These are phyloP conservation scores for Malassezia vespertilionis DNA, from an alignment of 1,284 basidiomycete genomes.

Conservation along the genomic window DNA sequence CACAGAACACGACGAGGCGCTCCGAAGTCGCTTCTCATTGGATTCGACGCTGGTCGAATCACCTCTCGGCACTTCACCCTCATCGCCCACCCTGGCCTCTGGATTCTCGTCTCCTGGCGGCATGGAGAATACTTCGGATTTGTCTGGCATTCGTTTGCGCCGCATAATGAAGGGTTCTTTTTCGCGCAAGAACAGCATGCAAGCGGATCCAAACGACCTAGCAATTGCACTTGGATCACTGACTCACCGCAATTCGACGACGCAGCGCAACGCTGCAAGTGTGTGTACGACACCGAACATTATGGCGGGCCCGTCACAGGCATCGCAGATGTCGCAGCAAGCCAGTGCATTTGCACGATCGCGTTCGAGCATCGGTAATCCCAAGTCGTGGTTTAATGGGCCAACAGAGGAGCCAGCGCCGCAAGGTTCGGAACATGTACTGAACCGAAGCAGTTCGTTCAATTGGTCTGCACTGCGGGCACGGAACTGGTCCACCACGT, in stretches of 20 bases:
- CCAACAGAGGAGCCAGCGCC: not conserved
- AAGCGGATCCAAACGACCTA: not conserved
- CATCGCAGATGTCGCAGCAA: too few relatives aligned
- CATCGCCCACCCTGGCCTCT: not conserved
- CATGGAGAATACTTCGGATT: not conserved
- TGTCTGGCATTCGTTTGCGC: not conserved
- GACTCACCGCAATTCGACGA: not conserved
- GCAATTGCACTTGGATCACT: not conserved
- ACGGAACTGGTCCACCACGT: conserved; percentile 2
- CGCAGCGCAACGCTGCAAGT: not conserved
- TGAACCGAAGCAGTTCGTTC: conserved; percentile 6
- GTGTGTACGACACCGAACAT: not conserved
- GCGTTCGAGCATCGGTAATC: not conserved
- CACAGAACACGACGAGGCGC: not conserved
- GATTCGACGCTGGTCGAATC: not conserved
- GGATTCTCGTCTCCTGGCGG: not conserved
- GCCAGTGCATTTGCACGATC: too few relatives aligned
- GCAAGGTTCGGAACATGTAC: not conserved
- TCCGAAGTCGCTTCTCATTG: not conserved
- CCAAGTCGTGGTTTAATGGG: not conserved
- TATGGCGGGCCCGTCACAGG: not conserved
- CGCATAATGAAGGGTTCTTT: not conserved
- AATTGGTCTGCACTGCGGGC: conserved; percentile 2
- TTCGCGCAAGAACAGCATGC: conserved; percentile 3
- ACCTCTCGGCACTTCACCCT: not conserved